Percentiles rank a stretch among this genome's conserved stretches.
Evolutionary conservation across 805 yeast species (phyloP).

Genomic region (Sungouiella blattae): DNA sequence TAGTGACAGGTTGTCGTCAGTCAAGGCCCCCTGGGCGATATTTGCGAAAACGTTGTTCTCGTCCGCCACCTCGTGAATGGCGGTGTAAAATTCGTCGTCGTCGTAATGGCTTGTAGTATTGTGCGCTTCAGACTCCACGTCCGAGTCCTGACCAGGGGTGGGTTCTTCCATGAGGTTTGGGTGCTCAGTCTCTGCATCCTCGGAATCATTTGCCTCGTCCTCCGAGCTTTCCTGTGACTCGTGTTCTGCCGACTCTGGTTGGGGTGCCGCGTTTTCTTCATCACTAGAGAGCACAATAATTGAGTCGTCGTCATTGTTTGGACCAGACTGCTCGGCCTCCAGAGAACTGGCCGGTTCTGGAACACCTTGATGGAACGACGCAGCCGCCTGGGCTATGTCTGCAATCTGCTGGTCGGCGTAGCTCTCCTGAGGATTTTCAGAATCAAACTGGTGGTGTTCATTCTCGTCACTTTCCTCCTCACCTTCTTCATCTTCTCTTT

Average conservation of each 20-base stretch:
- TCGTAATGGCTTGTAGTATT: background rate
- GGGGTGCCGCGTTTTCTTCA: constrained; percentile 1
- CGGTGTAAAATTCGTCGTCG: constrained; percentile 1
- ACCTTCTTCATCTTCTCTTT: too few relatives aligned
- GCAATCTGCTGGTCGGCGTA: too few relatives aligned
- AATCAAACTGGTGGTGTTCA: too few relatives aligned
- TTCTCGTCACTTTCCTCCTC: too few relatives aligned
- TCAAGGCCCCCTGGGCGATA: constrained; percentile 3
- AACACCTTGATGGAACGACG: too few relatives aligned
- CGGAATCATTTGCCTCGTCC: background rate
- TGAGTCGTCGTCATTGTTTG: background rate
- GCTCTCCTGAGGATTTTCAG: too few relatives aligned
- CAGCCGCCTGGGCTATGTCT: too few relatives aligned
- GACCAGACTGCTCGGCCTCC: too few relatives aligned
- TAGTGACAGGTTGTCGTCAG: background rate
- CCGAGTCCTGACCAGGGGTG: background rate
- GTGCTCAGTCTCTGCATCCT: background rate
- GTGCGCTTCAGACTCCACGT: background rate
- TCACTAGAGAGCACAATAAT: constrained; percentile 1
- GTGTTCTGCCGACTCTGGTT: background rate
- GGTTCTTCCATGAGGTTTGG: background rate
- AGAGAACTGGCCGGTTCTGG: too few relatives aligned
- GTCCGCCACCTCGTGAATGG: constrained; percentile 1
- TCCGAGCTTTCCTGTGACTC: too few relatives aligned
- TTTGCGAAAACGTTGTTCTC: constrained; percentile 2